phyloP scores from a whole-genome alignment of 1,284 basidiomycete species.

The Cutaneotrichosporon sp. region DNA sequence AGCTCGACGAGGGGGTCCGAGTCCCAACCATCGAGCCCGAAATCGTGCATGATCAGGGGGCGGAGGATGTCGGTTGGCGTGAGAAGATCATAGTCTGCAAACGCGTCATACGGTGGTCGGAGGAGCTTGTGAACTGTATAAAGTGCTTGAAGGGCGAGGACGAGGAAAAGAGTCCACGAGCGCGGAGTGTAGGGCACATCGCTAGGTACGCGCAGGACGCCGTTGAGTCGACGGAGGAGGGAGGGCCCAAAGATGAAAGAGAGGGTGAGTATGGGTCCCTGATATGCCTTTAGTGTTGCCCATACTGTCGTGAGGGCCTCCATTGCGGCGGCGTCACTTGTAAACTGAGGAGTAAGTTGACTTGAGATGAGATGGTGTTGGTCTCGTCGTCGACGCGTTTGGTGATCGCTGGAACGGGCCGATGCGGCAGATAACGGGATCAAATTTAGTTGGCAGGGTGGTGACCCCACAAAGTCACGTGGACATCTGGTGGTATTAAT shows the following conservation, averaged over 20 bases:
- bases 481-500: no score
- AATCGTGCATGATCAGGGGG: background rate
- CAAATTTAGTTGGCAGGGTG: no score
- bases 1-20: slow-evolving; percentile 21
- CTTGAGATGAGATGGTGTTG: no score
- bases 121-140: background rate
- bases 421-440: no score
- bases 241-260: background rate
- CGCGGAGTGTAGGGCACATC: background rate
- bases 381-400: no score
- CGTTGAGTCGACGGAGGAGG: background rate
- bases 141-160: background rate
- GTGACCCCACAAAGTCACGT: no score
- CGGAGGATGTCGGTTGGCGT: slow-evolving; percentile 23
- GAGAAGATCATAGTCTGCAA: slow-evolving; percentile 20
- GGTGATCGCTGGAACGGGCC: no score
- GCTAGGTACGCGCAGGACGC: background rate
- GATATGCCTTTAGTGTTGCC: background rate
- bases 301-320: background rate
- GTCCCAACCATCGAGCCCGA: background rate
- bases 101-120: slow-evolving; percentile 33
- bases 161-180: background rate
- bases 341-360: no score
- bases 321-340: no score
- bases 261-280: background rate